A percentile compares a stretch with the other conserved stretches of the same genome.
These are phyloP conservation scores for Periconia macrospinosa DNA, from an alignment of 2,329 filamentous ascomycete species.

Conservation along the genomic window DNA sequence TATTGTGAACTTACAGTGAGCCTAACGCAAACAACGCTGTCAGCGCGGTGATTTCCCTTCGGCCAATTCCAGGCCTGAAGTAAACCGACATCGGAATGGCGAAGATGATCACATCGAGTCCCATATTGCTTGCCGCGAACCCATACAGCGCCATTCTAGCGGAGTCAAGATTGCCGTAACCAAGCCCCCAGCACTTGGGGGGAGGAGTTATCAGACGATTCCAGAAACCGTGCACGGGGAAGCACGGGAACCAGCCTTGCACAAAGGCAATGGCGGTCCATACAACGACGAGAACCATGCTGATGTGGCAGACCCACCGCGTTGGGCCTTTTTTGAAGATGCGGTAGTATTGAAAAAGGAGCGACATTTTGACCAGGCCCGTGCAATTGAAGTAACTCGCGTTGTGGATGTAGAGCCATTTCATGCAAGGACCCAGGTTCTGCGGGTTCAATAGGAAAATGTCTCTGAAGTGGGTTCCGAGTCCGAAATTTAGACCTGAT, in stretches of 20 bases:
- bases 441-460: slow-evolving; percentile 1
- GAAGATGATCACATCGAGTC: slow-evolving; percentile 32
- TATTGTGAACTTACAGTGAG: slow-evolving; percentile 19
- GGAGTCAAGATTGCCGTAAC: slow-evolving; percentile 13
- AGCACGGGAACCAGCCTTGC: slow-evolving; percentile 32
- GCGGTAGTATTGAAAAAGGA: slow-evolving; percentile 39
- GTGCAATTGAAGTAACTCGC: slow-evolving; percentile 32
- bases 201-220: slow-evolving; percentile 8
- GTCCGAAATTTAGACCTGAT: slow-evolving; percentile 18
- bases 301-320: slow-evolving; percentile 15
- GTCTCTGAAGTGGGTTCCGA: slow-evolving; percentile 35
- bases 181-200: slow-evolving; percentile 30
- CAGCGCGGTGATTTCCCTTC: slow-evolving; percentile 29
- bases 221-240: slow-evolving; percentile 29
- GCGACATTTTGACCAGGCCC: slow-evolving; percentile 35
- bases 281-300: slow-evolving; percentile 17
- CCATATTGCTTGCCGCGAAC: slow-evolving; percentile 34
- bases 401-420: slow-evolving; percentile 27
- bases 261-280: slow-evolving; percentile 34
- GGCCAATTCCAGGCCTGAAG: slow-evolving; percentile 19
- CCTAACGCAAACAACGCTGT: slow-evolving; percentile 29
- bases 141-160: slow-evolving; percentile 21
- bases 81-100: slow-evolving; percentile 30
- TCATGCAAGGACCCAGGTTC: slow-evolving; percentile 18
- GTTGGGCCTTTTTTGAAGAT: slow-evolving; percentile 26